These are phyloP conservation scores for Lasiosphaeria hispida DNA, from an alignment of 495 filamentous ascomycete species.

Conservation along the genomic window DNA sequence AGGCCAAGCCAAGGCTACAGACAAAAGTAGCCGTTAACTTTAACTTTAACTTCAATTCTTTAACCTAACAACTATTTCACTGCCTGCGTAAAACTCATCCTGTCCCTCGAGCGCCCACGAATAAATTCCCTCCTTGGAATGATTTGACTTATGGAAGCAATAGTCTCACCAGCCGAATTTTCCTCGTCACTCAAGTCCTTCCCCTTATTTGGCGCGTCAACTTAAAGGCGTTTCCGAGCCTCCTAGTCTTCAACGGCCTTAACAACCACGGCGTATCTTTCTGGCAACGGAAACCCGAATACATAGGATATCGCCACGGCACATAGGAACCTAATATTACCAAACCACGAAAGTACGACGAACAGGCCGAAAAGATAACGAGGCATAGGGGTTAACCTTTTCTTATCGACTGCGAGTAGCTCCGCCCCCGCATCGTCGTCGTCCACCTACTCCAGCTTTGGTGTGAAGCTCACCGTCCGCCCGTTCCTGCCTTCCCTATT, in stretches of 20 bases:
- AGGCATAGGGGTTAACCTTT: neutral
- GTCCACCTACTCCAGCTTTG: neutral
- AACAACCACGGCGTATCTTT: neutral
- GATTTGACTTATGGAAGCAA: neutral
- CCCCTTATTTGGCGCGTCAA: neutral
- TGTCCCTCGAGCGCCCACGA: neutral
- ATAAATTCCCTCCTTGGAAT: neutral
- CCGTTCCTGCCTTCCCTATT: neutral
- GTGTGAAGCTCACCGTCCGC: neutral
- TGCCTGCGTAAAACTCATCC: neutral
- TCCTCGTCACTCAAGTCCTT: neutral
- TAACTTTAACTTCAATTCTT: neutral
- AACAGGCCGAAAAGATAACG: neutral
- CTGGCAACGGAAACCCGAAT: neutral
- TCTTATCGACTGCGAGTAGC: neutral
- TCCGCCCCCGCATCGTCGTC: neutral
- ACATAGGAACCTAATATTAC: neutral
- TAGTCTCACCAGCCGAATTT: neutral
- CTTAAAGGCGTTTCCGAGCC: neutral
- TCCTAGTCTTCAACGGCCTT: neutral
- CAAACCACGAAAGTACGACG: neutral
- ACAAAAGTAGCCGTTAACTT: too few species aligned
- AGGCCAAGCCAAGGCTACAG: too few species aligned
- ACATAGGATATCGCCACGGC: neutral
- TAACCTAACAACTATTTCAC: neutral